Percentiles rank a stretch among this genome's conserved stretches.
Conservation (phyloP, 352 stramenopile genomes). For the Pythium folliculosum region DNA sequence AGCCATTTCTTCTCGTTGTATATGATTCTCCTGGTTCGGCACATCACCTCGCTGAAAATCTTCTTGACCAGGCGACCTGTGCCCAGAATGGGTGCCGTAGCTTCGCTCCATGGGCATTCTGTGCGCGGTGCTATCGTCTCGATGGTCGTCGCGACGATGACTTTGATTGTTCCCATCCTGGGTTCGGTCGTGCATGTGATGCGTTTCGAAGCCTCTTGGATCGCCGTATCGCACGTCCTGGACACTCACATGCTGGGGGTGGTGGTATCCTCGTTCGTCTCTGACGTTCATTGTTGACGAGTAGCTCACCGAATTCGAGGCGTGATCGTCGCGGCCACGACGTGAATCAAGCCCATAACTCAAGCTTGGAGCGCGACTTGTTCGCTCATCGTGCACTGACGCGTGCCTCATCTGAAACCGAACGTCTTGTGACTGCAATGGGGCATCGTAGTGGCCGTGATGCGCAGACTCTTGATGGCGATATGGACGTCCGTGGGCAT, state of each 20-base stretch:
- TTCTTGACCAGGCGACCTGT: neutral
- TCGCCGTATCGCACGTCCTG: neutral
- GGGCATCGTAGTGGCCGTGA: neutral
- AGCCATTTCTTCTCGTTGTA: neutral
- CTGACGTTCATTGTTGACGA: neutral
- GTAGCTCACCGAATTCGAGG: neutral
- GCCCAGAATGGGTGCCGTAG: neutral
- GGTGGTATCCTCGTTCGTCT: neutral
- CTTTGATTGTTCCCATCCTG: neutral
- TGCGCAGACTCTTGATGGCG: neutral
- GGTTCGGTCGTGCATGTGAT: neutral
- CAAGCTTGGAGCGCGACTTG: neutral
- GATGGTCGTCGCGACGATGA: neutral
- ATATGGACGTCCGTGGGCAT: conserved; percentile 1
- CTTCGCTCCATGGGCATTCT: neutral
- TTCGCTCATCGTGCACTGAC: neutral
- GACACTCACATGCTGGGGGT: neutral
- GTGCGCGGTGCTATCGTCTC: neutral
- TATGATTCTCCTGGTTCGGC: neutral
- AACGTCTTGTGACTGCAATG: neutral
- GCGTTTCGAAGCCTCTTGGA: neutral
- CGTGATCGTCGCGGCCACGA: neutral
- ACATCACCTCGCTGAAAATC: neutral
- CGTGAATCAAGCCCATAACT: neutral
- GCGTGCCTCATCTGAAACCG: neutral